Percentiles rank a stretch among this genome's conserved stretches.
phyloP scores from a whole-genome alignment of 2,329 filamentous ascomycete species.

The Fusarium solani-melongenae region DNA sequence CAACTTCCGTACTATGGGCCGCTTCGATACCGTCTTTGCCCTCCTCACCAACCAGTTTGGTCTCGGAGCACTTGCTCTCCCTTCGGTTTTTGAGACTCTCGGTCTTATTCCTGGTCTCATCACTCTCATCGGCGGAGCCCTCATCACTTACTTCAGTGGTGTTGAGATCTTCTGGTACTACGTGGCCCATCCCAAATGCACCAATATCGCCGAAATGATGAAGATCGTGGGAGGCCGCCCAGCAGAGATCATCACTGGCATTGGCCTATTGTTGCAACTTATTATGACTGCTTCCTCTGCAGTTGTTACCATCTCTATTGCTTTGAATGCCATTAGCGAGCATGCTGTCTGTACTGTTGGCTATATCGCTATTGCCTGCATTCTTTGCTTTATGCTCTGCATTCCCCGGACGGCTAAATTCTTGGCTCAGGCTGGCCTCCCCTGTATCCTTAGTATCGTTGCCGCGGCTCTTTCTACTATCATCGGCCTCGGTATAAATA shows the following conservation, averaged over 20 bases:
- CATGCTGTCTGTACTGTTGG: constrained; percentile 70
- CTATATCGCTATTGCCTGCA: constrained; percentile 69
- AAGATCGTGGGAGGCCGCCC: constrained; percentile 22
- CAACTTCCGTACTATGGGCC: constrained; percentile 20
- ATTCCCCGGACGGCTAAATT: constrained; percentile 70
- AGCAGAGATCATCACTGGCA: constrained; percentile 14
- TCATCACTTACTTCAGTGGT: constrained; percentile 22
- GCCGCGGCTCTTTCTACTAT: constrained; percentile 37
- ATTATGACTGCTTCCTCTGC: constrained; percentile 57
- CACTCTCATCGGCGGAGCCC: constrained; percentile 6
- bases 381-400: constrained; percentile 69
- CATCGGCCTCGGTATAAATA: constrained; percentile 30
- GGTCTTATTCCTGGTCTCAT: constrained; percentile 23
- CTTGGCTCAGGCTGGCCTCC: constrained; percentile 27
- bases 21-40: constrained; percentile 23
- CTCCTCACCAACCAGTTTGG: constrained; percentile 26
- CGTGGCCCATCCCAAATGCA: constrained; percentile 11
- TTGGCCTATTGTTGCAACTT: constrained; percentile 15
- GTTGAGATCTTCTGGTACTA: constrained; percentile 18
- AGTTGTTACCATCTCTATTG: constrained; percentile 71
- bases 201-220: constrained; percentile 25
- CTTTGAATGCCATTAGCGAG: constrained; percentile 72
- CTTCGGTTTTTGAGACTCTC: constrained; percentile 17
- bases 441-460: constrained; percentile 34
- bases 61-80: constrained; percentile 20